Evolutionary conservation across 139 green algal species (phyloP).

Genomic region (Tetradesmus lagerheimii): DNA sequence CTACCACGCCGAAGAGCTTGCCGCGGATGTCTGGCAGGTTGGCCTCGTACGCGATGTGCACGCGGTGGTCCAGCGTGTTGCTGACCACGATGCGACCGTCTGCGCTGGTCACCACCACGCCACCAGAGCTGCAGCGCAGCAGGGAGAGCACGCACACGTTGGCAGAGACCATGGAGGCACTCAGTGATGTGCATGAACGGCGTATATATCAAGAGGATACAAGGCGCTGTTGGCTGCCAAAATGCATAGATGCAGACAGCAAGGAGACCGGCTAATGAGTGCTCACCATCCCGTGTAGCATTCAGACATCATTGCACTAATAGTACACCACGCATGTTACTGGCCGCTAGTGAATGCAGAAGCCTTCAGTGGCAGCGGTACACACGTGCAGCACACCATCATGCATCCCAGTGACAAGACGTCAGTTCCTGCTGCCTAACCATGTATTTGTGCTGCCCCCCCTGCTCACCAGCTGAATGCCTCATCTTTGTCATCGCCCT

Average conservation of each 20-base stretch:
- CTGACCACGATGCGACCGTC: conserved; percentile 91
- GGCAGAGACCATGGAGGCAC: not conserved
- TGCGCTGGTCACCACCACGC: conserved; percentile 86
- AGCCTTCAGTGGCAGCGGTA: not conserved
- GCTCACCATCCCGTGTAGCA: too few relatives aligned
- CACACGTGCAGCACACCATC: not conserved
- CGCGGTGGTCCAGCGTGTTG: conserved; percentile 96
- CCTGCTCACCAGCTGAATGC: conserved; percentile 62
- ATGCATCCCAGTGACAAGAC: too few relatives aligned
- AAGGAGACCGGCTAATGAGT: too few relatives aligned
- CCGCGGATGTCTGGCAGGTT: conserved; percentile 84
- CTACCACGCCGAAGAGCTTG: conserved; percentile 75
- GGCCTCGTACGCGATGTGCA: conserved; percentile 84
- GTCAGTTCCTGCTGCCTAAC: not conserved
- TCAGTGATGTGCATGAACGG: not conserved
- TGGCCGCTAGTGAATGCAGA: not conserved
- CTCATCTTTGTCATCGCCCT: conserved; percentile 62
- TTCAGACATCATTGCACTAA: too few relatives aligned
- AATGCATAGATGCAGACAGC: too few relatives aligned
- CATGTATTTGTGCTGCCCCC: too few relatives aligned
- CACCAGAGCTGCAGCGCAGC: conserved; percentile 80
- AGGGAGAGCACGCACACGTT: not conserved
- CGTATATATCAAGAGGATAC: too few relatives aligned
- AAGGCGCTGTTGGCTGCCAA: too few relatives aligned
- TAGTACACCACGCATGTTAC: not conserved